Conservation (phyloP, 2,329 filamentous ascomycete genomes). For the Trichophyton mentagrophytes region DNA sequence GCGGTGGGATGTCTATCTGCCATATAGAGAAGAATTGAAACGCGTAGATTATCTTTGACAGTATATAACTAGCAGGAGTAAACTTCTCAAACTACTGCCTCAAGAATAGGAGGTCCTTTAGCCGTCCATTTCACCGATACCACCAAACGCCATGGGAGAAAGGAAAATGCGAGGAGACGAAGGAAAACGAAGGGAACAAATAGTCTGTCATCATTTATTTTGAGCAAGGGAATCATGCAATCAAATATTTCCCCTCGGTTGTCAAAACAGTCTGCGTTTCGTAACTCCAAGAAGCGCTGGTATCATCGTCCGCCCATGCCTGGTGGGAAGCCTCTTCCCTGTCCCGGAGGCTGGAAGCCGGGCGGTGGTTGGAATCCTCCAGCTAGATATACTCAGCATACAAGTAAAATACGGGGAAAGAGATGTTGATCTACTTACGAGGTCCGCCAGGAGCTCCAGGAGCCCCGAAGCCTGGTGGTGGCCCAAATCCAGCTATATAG, state of each 20-base stretch:
- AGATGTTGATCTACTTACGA: conserved; percentile 28
- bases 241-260: background rate
- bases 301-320: conserved; percentile 36
- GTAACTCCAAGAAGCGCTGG: background rate
- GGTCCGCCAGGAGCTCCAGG: conserved; percentile 28
- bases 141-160: conserved; percentile 6
- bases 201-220: background rate
- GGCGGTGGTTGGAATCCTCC: conserved; percentile 47
- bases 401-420: conserved; percentile 11
- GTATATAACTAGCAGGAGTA: conserved; percentile 4
- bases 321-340: conserved; percentile 40
- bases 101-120: conserved; percentile 4
- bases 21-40: background rate
- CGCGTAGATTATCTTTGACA: background rate
- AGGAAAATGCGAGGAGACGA: conserved; percentile 2
- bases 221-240: background rate
- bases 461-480: conserved; percentile 37
- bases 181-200: background rate
- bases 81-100: conserved; percentile 3
- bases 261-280: background rate
- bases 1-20: background rate
- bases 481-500: conserved; percentile 33
- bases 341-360: conserved; percentile 59
- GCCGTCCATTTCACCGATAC: conserved; percentile 5
- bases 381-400: conserved; percentile 34